Base-by-base conservation (phyloP, 2,329 filamentous ascomycete genomes). In the Colletotrichum musae region DNA sequence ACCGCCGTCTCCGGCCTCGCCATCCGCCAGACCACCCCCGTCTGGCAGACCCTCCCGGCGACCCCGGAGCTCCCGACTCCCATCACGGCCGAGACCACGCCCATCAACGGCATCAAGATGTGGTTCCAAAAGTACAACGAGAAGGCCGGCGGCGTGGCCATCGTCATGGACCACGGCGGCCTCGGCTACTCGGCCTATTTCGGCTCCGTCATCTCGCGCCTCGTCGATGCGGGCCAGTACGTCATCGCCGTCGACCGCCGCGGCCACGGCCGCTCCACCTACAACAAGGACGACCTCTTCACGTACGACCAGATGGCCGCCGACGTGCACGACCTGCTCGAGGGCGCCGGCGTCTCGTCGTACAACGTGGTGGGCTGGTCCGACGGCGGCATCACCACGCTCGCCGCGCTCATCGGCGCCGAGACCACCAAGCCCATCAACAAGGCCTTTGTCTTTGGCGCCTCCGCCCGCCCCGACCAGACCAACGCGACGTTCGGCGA, bases 61-160 rank as follows among this genome's bases (percentile, higher is more conserved):
- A 83, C 81, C 0, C 81, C 82, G 28, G 70, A 73, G 0, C 75
- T 83, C 3, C 81, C 81, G 16, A 63, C 74, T 0, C 79, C 78
- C n/a, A 76, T 81, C 71, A 75, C 68, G 63, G 75, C 72, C 4
- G 68, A 70, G 3, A 75, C 73, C 5, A 75, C 73, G 12, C 56
- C 72, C 6, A 75, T 81, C 72, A 81, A 82, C 66, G 77, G 79
- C 48, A 81, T 78, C 10, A 72, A 81, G 7, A 77, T 83, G 21
- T 83, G 81, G 81, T 78, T 76, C 73, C 80, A 82, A 68, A 77
- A 80, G 72, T 83, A 82, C 75, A 82, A 82, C 63, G 75, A 79
- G 36, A 54, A 73, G 7, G 74, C 76, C 3, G 76, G 76, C 43
- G 74, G 75, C 15, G 71, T 75, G 0, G 80, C 81, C 6, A 75